Evolutionary conservation across 2,329 filamentous ascomycete genomes (phyloP).

Genomic region (Aaosphaeria arxii): DNA sequence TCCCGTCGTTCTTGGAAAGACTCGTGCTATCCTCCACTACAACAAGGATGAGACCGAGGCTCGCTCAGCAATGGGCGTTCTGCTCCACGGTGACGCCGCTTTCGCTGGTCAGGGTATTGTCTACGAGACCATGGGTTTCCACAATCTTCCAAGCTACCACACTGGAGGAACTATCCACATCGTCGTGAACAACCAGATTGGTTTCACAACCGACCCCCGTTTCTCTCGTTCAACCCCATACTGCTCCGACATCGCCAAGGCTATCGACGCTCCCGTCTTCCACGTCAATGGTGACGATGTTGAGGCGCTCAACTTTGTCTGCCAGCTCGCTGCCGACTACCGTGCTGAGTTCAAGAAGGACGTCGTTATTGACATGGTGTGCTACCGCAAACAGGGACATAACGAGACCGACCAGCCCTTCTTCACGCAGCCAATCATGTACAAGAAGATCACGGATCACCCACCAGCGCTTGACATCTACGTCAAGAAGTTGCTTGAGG

Average conservation of each 20-base stretch:
- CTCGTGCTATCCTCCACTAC: constrained; percentile 96
- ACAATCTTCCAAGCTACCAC: constrained; percentile 91
- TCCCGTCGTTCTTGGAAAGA: constrained; percentile 95
- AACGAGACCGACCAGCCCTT: constrained; percentile 99
- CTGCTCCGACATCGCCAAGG: constrained; percentile 99
- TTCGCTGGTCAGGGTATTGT: constrained; percentile 96
- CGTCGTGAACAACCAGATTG: constrained; percentile 99
- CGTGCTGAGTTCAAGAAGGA: constrained; percentile 98
- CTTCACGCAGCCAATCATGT: constrained; percentile 99
- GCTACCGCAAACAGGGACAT: constrained; percentile 98
- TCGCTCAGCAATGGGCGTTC: constrained; percentile 86
- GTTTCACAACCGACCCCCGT: constrained; percentile 97
- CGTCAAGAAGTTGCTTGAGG: constrained; percentile 82
- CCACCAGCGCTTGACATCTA: constrained; percentile 86
- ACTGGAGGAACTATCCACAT: constrained; percentile 97
- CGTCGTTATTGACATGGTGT: constrained; percentile 96
- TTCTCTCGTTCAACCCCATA: constrained; percentile 97
- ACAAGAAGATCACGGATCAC: constrained; percentile 91
- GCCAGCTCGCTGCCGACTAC: constrained; percentile 95
- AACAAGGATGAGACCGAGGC: constrained; percentile 94
- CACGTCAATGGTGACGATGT: constrained; percentile 99
- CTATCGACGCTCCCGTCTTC: constrained; percentile 97
- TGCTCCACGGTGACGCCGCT: constrained; percentile 95
- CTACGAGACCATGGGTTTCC: constrained; percentile 98
- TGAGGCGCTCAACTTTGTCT: constrained; percentile 97